Evolutionary conservation across 78 protist species (phyloP).

Genomic region (Dictyostelium firmibasis): DNA sequence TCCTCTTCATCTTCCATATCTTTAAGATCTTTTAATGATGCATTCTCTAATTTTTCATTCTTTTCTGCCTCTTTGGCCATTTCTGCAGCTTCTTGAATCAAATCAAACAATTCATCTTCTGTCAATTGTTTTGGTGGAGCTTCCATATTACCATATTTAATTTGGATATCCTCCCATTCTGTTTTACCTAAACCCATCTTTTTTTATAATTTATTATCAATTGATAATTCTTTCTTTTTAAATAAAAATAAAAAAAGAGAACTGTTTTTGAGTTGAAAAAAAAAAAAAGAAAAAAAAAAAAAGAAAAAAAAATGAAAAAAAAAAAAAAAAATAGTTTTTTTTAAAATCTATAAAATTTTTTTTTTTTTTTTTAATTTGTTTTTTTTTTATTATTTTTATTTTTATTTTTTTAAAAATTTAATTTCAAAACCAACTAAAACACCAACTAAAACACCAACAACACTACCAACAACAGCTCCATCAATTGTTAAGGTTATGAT

Average conservation of each 20-base stretch:
- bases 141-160: slow-evolving; percentile 68
- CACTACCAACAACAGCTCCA: neutral
- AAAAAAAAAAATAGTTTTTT: too few species aligned
- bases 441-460: neutral
- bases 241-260: too few species aligned
- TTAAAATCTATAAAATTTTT: too few species aligned
- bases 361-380: too few species aligned
- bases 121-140: slow-evolving; percentile 65
- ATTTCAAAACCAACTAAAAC: neutral
- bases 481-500: neutral
- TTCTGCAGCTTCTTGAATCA: slow-evolving; percentile 64
- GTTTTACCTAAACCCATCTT: slow-evolving; percentile 56
- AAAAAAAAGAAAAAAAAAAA: too few species aligned
- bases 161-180: slow-evolving; percentile 81
- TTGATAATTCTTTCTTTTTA: neutral
- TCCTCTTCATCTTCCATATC: slow-evolving; percentile 77
- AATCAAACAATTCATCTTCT: slow-evolving; percentile 67
- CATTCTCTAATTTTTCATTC: slow-evolving; percentile 58
- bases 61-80: slow-evolving; percentile 31
- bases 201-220: neutral
- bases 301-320: too few species aligned
- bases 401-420: too few species aligned
- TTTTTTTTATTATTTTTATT: too few species aligned
- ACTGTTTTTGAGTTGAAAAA: too few species aligned
- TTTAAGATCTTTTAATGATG: slow-evolving; percentile 35